Evolutionary conservation across 495 filamentous ascomycete species (phyloP), one percentile per base, ranked within the genome.

Genomic region (Penicillium fimorum): DNA sequence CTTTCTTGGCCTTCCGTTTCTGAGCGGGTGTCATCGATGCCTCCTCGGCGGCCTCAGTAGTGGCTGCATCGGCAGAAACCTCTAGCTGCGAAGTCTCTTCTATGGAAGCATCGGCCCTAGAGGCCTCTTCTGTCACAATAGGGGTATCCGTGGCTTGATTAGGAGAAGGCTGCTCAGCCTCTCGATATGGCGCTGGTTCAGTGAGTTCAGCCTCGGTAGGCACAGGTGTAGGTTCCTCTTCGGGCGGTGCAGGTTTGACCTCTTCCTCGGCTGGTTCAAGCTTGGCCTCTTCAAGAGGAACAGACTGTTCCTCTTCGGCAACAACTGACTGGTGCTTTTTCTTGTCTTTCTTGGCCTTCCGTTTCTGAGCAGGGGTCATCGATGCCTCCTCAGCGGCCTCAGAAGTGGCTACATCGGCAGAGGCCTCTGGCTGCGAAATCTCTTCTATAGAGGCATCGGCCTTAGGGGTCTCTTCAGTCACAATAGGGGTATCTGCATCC

Each of bases 1-100:
- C 50, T 17, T 76, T 79, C 61, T 77, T 77, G 18, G 69, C 62
- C 61, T 76, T 75, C 53, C 74, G 75, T 61, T 75, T 77, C 17
- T 69, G 55, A 29, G 64, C 57, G 20, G 56, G 17, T 9, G 50
- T 38, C 40, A 57, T 59, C 18, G 42, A 12, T 9, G 68, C 63
- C 9, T 53, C 59, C 30, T 58, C 29, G 8, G 25, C 43, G 9
- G 32, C 40, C 18, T 38, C 33, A 22, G 56, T 51, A 3, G 51
- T 50, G 13, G 51, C n/a, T 17, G 47, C 53, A 7, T 56, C 30
- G 24, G 42, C 32, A 18, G 53, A 32, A 6, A 17, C 4, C 30
- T 46, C 55, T 18, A 50, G 54, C 20, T 17, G 38, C 42, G 55
- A 30, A 18, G 15, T 9, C 12, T 56, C 48, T 45, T 58, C 42